Evolutionary conservation across 345 rosid genomes (phyloP).

Genomic region (Ceriops zippeliana): DNA sequence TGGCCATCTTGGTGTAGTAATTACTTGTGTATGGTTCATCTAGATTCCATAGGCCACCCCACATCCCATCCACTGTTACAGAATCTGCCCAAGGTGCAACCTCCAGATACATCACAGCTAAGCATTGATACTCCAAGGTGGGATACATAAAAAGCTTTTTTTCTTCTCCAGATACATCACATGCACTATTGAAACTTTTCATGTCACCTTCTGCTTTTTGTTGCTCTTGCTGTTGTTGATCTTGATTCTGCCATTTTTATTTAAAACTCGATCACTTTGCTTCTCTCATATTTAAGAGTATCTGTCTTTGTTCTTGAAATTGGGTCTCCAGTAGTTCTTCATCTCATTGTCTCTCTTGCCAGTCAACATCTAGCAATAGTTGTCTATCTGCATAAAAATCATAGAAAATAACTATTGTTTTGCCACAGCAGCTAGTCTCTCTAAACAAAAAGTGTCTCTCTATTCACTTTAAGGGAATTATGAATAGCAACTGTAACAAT

Average conservation of each 20-base stretch:
- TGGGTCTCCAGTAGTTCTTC: neutral
- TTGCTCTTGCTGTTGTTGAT: neutral
- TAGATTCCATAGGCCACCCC: slow-evolving; percentile 20
- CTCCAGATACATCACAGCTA: neutral
- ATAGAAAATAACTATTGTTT: too few relatives aligned
- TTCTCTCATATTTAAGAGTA: too few relatives aligned
- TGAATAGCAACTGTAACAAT: too few relatives aligned
- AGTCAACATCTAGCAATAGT: neutral
- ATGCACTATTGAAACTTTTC: too few relatives aligned
- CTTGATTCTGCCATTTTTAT: neutral
- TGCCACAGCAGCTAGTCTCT: too few relatives aligned
- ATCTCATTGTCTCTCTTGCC: neutral
- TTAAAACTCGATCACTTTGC: neutral
- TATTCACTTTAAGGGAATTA: too few relatives aligned
- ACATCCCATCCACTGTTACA: neutral
- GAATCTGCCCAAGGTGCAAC: neutral
- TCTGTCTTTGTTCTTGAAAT: too few relatives aligned
- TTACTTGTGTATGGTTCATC: neutral
- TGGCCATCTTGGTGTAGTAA: too few relatives aligned
- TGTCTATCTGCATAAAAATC: neutral
- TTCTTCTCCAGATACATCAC: neutral
- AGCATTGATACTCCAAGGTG: neutral
- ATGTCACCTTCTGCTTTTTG: neutral
- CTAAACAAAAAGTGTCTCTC: too few relatives aligned
- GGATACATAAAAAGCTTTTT: neutral